These are phyloP conservation scores for Fraxinus velutina DNA, from an alignment of 305 asterid genomes.

Conservation along the genomic window DNA sequence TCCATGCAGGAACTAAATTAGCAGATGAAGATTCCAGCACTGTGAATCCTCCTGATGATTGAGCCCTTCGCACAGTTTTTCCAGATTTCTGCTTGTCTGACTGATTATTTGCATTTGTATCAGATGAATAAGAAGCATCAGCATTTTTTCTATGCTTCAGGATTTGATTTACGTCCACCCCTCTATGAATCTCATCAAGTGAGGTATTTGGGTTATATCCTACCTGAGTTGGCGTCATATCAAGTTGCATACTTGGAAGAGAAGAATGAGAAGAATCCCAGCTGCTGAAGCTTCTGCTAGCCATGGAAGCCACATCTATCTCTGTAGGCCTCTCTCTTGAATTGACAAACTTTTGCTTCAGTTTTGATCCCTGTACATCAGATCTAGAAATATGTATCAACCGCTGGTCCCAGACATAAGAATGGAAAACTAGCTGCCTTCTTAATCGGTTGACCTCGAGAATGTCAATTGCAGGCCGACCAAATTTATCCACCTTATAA, in stretches of 20 bases:
- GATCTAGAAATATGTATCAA: conserved; percentile 43
- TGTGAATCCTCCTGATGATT: conserved; percentile 55
- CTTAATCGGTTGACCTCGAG: conserved; percentile 67
- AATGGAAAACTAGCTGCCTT: conserved; percentile 57
- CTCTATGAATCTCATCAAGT: conserved; percentile 38
- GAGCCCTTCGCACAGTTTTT: conserved; percentile 51
- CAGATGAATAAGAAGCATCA: conserved; percentile 32
- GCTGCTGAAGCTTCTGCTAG: conserved; percentile 56
- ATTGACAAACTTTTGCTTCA: conserved; percentile 43
- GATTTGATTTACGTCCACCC: conserved; percentile 30
- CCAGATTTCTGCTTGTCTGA: conserved; percentile 32
- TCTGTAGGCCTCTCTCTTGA: conserved; percentile 43
- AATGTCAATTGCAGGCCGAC: conserved; percentile 67
- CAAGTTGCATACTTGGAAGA: conserved; percentile 46
- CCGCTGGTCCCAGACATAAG: conserved; percentile 83
- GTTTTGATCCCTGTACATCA: conserved; percentile 30
- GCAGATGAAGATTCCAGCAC: conserved; percentile 55
- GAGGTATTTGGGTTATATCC: conserved; percentile 31
- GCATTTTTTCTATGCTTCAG: conserved; percentile 28
- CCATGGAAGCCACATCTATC: conserved; percentile 38
- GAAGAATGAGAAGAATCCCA: conserved; percentile 71
- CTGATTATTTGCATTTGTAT: conserved; percentile 31
- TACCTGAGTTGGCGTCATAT: conserved; percentile 30
- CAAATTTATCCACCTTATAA: conserved; percentile 39
- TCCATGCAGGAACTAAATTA: conserved; percentile 60